These are phyloP conservation scores for Aureobasidium sp. DNA, from an alignment of 2,329 filamentous ascomycete species.

Conservation along the genomic window DNA sequence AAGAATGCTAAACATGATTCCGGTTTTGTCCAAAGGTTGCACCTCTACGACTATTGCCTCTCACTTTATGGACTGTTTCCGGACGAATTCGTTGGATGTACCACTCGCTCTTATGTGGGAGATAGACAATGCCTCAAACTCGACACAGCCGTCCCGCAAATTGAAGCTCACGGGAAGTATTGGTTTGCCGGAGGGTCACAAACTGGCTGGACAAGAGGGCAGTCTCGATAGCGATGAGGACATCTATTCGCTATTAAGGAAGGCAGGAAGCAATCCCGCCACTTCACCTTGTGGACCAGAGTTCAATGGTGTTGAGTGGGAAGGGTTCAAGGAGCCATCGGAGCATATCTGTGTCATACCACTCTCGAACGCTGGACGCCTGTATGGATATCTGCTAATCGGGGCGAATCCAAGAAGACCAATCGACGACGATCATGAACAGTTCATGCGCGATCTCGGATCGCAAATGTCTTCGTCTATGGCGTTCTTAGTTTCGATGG, in stretches of 20 bases:
- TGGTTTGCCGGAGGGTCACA: neutral
- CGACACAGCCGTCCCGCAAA: neutral
- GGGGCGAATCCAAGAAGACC: slow-evolving; percentile 13
- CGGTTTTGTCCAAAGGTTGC: neutral
- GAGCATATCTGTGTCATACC: slow-evolving; percentile 8
- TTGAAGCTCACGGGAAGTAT: neutral
- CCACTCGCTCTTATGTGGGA: neutral
- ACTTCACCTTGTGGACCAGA: neutral
- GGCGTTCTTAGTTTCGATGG: slow-evolving; percentile 3
- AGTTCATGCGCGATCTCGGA: slow-evolving; percentile 15
- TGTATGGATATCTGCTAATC: slow-evolving; percentile 13
- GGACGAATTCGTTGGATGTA: neutral
- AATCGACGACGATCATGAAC: slow-evolving; percentile 14
- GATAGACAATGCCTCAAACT: neutral
- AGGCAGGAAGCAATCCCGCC: neutral
- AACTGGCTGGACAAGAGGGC: neutral
- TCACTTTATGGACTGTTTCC: neutral
- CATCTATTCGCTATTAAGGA: neutral
- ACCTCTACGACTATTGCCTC: neutral
- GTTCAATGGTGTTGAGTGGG: slow-evolving; percentile 19
- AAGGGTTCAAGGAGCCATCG: slow-evolving; percentile 19
- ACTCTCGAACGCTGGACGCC: neutral
- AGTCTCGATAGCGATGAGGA: neutral
- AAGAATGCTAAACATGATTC: slow-evolving; percentile 10
- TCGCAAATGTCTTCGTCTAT: slow-evolving; percentile 11